These are phyloP conservation scores for Hibiscus mutabilis DNA, from an alignment of 345 rosid species.

Conservation along the genomic window DNA sequence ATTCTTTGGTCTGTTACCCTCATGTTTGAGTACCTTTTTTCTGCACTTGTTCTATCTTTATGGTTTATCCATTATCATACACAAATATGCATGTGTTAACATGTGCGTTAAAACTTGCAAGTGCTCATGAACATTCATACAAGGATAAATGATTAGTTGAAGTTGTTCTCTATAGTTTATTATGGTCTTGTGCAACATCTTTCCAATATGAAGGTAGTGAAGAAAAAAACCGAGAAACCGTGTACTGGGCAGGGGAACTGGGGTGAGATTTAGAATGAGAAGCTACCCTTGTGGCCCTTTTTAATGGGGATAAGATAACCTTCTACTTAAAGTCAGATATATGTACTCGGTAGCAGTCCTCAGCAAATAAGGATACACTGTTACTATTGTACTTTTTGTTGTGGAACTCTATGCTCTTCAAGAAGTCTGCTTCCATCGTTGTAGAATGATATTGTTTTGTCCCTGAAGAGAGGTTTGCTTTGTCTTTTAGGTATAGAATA, in stretches of 20 bases:
- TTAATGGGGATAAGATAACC: not conserved
- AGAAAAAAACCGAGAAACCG: not conserved
- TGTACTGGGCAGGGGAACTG: not conserved
- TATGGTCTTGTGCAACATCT: not conserved
- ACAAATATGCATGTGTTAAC: not conserved
- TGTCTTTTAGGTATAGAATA: not conserved
- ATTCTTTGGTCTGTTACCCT: not conserved
- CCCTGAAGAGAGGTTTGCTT: not conserved
- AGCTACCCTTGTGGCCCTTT: not conserved
- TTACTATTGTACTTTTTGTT: not conserved
- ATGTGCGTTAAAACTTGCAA: not conserved
- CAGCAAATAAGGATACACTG: not conserved
- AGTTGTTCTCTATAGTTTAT: not conserved
- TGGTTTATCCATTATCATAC: not conserved
- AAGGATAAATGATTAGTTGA: not conserved
- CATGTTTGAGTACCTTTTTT: not conserved
- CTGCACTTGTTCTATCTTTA: not conserved
- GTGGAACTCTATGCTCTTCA: not conserved
- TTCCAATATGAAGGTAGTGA: not conserved
- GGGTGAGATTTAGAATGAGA: not conserved
- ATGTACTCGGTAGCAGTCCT: not conserved
- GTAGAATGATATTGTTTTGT: not conserved
- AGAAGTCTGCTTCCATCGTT: not conserved
- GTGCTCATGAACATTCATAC: not conserved
- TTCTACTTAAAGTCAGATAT: not conserved